phyloP scores from a whole-genome alignment of 1,284 basidiomycete species.

The Austroboletus niveus region DNA sequence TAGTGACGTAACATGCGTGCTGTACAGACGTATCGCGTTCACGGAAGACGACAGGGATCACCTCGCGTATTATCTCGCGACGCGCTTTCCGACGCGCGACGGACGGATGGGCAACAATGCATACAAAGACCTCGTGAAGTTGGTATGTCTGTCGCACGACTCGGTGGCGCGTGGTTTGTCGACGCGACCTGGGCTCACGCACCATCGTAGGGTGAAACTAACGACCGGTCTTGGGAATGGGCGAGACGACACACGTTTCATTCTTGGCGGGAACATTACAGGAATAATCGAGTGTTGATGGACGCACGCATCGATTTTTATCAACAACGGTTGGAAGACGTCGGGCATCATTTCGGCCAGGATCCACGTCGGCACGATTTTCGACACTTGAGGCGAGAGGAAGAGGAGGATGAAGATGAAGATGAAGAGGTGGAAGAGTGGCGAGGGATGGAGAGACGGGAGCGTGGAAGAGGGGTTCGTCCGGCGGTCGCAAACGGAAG shows the following conservation, averaged over 20 bases:
- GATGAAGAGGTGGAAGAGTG: background rate
- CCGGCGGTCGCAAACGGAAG: background rate
- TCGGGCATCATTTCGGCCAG: constrained; percentile 22
- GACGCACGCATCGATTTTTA: constrained; percentile 41
- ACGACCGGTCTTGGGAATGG: constrained; percentile 42
- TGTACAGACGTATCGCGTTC: constrained; percentile 20
- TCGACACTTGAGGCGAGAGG: background rate
- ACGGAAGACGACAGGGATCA: constrained; percentile 23
- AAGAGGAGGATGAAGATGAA: constrained; percentile 10
- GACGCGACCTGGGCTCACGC: no score
- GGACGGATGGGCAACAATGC: constrained; percentile 43
- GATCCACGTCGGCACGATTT: constrained; percentile 22
- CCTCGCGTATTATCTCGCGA: constrained; percentile 30
- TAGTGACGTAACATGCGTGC: background rate
- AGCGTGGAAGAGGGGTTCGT: background rate
- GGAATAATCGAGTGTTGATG: constrained; percentile 38
- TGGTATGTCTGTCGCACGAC: background rate
- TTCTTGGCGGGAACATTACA: constrained; percentile 57
- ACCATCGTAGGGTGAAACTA: constrained; percentile 8
- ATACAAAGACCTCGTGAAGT: constrained; percentile 39
- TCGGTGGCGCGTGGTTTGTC: background rate
- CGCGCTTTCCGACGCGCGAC: constrained; percentile 21
- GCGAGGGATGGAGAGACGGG: background rate
- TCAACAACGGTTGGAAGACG: constrained; percentile 1
- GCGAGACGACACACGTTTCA: constrained; percentile 45